phyloP scores from a whole-genome alignment of 2,329 filamentous ascomycete genomes.

The Aureobasidium sp. region DNA sequence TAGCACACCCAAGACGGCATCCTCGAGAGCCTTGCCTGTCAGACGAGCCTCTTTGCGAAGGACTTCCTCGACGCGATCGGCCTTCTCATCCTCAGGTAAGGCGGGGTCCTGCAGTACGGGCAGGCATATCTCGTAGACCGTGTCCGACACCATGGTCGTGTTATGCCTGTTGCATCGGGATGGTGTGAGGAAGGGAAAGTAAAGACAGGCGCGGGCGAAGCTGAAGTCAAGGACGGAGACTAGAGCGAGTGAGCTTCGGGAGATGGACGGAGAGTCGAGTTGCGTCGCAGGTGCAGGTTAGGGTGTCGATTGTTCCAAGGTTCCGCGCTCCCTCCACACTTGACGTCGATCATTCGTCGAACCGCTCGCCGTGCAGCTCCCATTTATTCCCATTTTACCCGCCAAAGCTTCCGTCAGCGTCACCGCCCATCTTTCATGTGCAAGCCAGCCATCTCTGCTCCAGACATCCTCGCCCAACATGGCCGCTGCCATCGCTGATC shows the following conservation, averaged over 20 bases:
- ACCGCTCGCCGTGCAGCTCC: too few relatives aligned
- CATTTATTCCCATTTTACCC: not conserved
- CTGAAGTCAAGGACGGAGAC: not conserved
- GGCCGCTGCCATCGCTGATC: conserved; percentile 15
- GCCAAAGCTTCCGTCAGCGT: not conserved
- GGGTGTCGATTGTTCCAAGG: not conserved
- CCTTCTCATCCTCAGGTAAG: conserved; percentile 91
- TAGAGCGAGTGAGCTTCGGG: not conserved
- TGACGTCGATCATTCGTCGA: not conserved
- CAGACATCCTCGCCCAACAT: not conserved
- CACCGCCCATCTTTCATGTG: not conserved
- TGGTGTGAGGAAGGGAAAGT: not conserved
- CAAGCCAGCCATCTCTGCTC: not conserved
- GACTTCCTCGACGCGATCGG: conserved; percentile 80
- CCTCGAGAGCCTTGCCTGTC: conserved; percentile 70
- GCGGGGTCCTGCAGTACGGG: conserved; percentile 74
- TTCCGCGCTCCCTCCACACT: not conserved
- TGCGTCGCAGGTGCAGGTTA: not conserved
- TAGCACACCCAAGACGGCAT: conserved; percentile 80
- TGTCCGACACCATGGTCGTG: conserved; percentile 75
- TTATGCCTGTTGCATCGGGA: conserved; percentile 1
- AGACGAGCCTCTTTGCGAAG: conserved; percentile 64
- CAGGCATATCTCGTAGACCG: conserved; percentile 84
- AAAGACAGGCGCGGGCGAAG: not conserved
- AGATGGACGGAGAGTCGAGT: not conserved